Evolutionary conservation across 2,329 filamentous ascomycete genomes (phyloP), one percentile per base, ranked within the genome.

Genomic region (Neurospora crassa): DNA sequence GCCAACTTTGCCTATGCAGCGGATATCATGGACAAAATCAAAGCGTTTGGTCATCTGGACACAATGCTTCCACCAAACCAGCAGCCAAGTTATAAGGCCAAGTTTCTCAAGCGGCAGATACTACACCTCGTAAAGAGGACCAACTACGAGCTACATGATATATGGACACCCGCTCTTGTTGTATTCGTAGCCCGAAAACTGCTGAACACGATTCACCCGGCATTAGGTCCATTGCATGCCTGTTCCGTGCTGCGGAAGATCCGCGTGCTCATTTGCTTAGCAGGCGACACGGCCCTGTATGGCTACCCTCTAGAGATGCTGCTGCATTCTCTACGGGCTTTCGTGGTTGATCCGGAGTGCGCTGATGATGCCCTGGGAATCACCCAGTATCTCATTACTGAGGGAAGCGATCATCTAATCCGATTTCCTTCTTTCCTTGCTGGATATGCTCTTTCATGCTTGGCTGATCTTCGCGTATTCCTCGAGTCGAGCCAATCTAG

Each of bases 221-320:
- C 94, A 0, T 83, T 98, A 6, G 96, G 96, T 0, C 92, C 96
- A 24, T 83, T 97, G 5, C 92, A 97, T 79, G 91, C 92, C 45
- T 96, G 93, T 78, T 91, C 93, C 1, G 89, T 97, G 3, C 86
- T 99, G 69, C 90, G 94, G 47, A 97, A 96, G 78, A 86, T 98
- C 67, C 88, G 94, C 42, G 87, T 97, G 10, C 82, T 98, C 18
- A 86, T 98, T 37, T 91, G 89, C 72, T 83, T 98, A 67, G 91
- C 93, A 37, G 94, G 93, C 0, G 79, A 88, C 0, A 85, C 90
- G 69, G 92, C 92, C n/a, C 84, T 91, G 34, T 83, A 88, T 53
- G 92, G 91, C 0, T 98, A 98, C 78, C 92, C 93, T 12, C 80
- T 97, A 16, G 93, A 99, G 79, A 96, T 97, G 92, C 85, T 97